phyloP scores from a whole-genome alignment of 2,329 filamentous ascomycete genomes.

The Rhynchosporium secalis region DNA sequence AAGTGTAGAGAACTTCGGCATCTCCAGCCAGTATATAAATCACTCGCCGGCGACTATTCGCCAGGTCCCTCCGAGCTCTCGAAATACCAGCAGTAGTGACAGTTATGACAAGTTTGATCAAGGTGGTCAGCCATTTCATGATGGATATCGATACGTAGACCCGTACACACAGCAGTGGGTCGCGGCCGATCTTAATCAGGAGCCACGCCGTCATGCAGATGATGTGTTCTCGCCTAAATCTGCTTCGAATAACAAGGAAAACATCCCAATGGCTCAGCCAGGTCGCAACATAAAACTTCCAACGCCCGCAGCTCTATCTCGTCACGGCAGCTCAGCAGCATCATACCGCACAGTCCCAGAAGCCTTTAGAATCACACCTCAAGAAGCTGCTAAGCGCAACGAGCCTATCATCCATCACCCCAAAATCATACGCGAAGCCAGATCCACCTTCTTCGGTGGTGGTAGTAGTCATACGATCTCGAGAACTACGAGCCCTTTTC shows the following conservation, averaged over 20 bases:
- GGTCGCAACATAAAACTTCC: not conserved
- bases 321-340: slow-evolving; percentile 24
- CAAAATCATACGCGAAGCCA: slow-evolving; percentile 44
- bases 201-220: slow-evolving; percentile 26
- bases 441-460: slow-evolving; percentile 54
- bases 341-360: slow-evolving; percentile 29
- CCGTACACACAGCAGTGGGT: slow-evolving; percentile 31
- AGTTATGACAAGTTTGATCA: slow-evolving; percentile 24
- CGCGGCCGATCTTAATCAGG: slow-evolving; percentile 25
- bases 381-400: slow-evolving; percentile 35
- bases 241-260: slow-evolving; percentile 22
- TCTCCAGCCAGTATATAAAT: slow-evolving; percentile 6
- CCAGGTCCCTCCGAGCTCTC: slow-evolving; percentile 28
- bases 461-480: slow-evolving; percentile 53
- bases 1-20: slow-evolving; percentile 24
- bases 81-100: slow-evolving; percentile 13
- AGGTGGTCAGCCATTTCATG: slow-evolving; percentile 17
- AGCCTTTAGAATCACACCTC: slow-evolving; percentile 28
- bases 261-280: slow-evolving; percentile 13
- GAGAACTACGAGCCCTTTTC: slow-evolving; percentile 56
- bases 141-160: slow-evolving; percentile 25
- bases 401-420: slow-evolving; percentile 34
- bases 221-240: slow-evolving; percentile 32
- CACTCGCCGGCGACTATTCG: slow-evolving; percentile 32
- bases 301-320: slow-evolving; percentile 12